Evolutionary conservation across 108 stramenopile genomes (phyloP).

Genomic region (Parmales sp.): DNA sequence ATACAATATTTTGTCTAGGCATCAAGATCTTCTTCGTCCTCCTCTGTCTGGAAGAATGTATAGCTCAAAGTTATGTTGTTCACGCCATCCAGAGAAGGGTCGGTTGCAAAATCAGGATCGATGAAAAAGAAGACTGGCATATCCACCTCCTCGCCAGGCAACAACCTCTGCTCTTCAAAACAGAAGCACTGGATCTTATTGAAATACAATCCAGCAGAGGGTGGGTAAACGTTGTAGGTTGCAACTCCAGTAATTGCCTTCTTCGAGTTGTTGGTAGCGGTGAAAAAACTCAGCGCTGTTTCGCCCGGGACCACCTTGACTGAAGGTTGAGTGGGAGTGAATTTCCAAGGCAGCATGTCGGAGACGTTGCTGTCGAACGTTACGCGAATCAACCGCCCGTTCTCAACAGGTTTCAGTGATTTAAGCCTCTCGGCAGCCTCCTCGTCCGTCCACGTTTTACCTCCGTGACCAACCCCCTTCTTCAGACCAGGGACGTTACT

Average conservation of each 20-base stretch:
- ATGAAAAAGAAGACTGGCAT: constrained; percentile 99
- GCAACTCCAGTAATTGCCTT: constrained; percentile 97
- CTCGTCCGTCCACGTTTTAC: constrained; percentile 71
- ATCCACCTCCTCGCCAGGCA: constrained; percentile 83
- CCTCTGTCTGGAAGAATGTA: constrained; percentile 94
- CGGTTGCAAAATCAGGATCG: constrained; percentile 91
- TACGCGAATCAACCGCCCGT: constrained; percentile 79
- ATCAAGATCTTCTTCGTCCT: constrained; percentile 81
- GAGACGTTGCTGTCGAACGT: constrained; percentile 87
- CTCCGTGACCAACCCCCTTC: background rate
- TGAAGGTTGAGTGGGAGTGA: constrained; percentile 78
- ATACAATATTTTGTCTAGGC: no score
- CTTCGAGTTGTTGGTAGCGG: constrained; percentile 78
- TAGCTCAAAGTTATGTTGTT: constrained; percentile 88
- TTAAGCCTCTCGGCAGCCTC: constrained; percentile 69
- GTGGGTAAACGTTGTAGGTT: constrained; percentile 98
- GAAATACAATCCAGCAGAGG: constrained; percentile 91
- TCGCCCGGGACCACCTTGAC: constrained; percentile 95
- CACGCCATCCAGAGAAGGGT: constrained; percentile 78
- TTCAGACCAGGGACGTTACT: constrained; percentile 36
- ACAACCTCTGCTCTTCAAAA: constrained; percentile 95
- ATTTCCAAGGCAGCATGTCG: constrained; percentile 88
- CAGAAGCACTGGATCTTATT: constrained; percentile 99
- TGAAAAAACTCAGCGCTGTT: constrained; percentile 92
- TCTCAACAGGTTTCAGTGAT: constrained; percentile 64